Base-by-base conservation (phyloP, 495 filamentous ascomycete genomes). In the Aspergillus biplanus region DNA sequence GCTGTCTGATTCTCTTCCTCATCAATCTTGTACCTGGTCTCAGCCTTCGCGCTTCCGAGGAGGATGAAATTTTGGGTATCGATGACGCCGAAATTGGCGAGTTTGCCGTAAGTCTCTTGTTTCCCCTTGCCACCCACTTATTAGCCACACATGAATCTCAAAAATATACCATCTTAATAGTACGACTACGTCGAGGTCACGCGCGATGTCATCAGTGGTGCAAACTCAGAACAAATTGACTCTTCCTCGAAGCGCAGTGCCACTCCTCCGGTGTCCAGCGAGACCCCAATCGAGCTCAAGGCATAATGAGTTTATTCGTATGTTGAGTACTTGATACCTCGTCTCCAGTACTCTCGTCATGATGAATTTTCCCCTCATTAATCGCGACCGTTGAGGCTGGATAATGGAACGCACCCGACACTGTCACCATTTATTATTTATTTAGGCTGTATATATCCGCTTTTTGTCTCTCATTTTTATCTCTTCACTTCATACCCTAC, bases 131-230 rank as follows among this genome's bases (percentile, higher is more conserved):
- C 50, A 33, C 18, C 32, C 44, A 1, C 47, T 9, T 21, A 56
- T 37, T 27, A 27, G 21, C 21, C 21, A 27, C 21, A 27, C 21
- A 27, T 27, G 21, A 27, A 27, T 27, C 21, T 27, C 21, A 27
- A 33, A 65, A 39, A 61, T 48, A 63, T 34, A 21, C 35, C 61
- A 57, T 67, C 21, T 46, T 6, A 16, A 52, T 61, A 86, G 80
- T 99, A 99, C 73, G 95, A 98, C 75, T 98, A 96, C 67, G 94
- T 98, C 66, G 94, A 98, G 78, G 81, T 97, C 62, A 90, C 87
- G 44, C 86, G 94, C 56, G 95, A 97, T 67, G 88, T 97, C 52
- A 79, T 91, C 62, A 87, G 86, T 65, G 80, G 85, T 33, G 80
- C 87, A 11, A 82, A 85, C 42, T 57, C 61, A 21, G 70, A 73